These are phyloP conservation scores for Cairneyella variabilis DNA, from an alignment of 495 filamentous ascomycete genomes.

Conservation along the genomic window DNA sequence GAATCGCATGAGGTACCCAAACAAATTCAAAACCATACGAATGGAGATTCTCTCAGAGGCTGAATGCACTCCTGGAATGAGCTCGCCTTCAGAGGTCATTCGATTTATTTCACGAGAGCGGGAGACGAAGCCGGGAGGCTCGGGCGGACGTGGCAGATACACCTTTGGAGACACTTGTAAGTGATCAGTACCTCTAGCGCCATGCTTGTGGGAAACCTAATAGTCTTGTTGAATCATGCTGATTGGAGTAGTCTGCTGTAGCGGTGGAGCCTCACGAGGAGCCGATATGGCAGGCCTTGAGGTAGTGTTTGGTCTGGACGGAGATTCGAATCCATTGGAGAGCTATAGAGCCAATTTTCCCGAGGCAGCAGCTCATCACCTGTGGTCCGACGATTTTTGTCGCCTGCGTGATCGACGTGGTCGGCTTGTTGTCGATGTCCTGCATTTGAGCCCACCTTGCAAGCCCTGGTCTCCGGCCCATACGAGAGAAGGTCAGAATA, in stretches of 20 bases:
- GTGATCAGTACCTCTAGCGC: too few relatives aligned
- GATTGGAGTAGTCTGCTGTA: conserved; percentile 52
- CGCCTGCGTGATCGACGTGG: conserved; percentile 11
- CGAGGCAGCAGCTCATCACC: conserved; percentile 34
- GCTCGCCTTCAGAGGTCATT: too few relatives aligned
- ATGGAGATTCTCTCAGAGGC: neutral
- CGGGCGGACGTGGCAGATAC: too few relatives aligned
- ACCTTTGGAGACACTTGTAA: too few relatives aligned
- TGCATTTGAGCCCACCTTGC: conserved; percentile 82
- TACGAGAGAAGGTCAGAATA: conserved; percentile 56
- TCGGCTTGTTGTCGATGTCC: conserved; percentile 51
- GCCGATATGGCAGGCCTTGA: conserved; percentile 58
- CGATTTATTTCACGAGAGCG: too few relatives aligned
- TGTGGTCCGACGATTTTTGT: conserved; percentile 46
- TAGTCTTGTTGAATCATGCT: too few relatives aligned
- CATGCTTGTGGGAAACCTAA: too few relatives aligned
- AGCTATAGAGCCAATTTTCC: conserved; percentile 61
- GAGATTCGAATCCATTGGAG: conserved; percentile 43
- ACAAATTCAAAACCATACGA: neutral
- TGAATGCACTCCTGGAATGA: too few relatives aligned
- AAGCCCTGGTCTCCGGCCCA: conserved; percentile 76
- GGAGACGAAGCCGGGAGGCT: too few relatives aligned
- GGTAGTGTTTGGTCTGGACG: conserved; percentile 59
- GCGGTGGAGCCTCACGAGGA: conserved; percentile 68
- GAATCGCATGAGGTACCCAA: too few relatives aligned